Percentiles rank a stretch among this genome's conserved stretches.
Conservation (phyloP, 2,329 filamentous ascomycete species). For the Fusarium torulosum region DNA sequence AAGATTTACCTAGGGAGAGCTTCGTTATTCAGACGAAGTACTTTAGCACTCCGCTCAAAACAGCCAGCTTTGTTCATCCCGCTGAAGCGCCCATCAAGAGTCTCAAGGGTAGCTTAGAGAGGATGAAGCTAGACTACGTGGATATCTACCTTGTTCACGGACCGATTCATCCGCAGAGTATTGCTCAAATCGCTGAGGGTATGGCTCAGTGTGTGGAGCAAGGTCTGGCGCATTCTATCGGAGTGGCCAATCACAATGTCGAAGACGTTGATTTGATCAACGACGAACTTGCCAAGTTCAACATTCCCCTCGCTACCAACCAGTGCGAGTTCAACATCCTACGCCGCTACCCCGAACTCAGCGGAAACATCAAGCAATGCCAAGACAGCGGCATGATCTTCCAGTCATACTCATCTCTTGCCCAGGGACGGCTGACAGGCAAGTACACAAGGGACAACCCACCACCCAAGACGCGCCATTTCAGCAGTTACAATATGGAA, state of each 20-base stretch:
- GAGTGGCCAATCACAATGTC: constrained; percentile 11
- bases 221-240: constrained; percentile 8
- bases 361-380: constrained; percentile 9
- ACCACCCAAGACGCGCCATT: neutral
- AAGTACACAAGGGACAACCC: constrained; percentile 14
- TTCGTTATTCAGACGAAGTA: constrained; percentile 23
- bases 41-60: constrained; percentile 16
- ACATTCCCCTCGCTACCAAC: constrained; percentile 17
- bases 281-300: constrained; percentile 28
- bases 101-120: constrained; percentile 11
- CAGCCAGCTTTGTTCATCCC: neutral
- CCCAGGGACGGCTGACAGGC: neutral
- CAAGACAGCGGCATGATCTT: constrained; percentile 20
- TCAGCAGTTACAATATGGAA: constrained; percentile 25
- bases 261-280: constrained; percentile 10
- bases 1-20: constrained; percentile 2
- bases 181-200: neutral
- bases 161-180: constrained; percentile 15
- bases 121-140: constrained; percentile 16
- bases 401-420: constrained; percentile 16
- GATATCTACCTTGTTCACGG: constrained; percentile 27
- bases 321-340: constrained; percentile 29
- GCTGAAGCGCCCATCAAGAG: constrained; percentile 12
- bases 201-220: constrained; percentile 29
- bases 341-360: constrained; percentile 10